Percentiles rank a stretch among this genome's conserved stretches.
Evolutionary conservation across 2,329 filamentous ascomycete genomes (phyloP).

Genomic region (Exophiala viscosa): DNA sequence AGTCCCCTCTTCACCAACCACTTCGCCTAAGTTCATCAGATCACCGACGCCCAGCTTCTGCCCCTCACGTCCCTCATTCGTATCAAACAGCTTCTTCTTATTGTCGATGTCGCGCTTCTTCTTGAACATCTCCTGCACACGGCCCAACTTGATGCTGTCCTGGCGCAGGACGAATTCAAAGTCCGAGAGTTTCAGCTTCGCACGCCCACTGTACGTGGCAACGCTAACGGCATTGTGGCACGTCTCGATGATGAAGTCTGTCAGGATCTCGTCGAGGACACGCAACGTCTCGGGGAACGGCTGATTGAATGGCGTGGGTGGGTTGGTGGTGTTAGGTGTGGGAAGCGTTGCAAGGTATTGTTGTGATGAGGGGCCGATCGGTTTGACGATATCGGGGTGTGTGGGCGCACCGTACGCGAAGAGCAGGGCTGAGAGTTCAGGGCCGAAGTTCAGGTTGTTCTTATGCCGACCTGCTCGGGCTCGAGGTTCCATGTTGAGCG

Average conservation of each 20-base stretch:
- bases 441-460: slow-evolving; percentile 73
- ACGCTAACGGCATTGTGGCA: slow-evolving; percentile 84
- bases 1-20: slow-evolving; percentile 29
- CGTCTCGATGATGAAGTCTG: slow-evolving; percentile 92
- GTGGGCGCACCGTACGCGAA: slow-evolving; percentile 45
- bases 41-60: slow-evolving; percentile 23
- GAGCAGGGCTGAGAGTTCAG: slow-evolving; percentile 60
- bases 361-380: slow-evolving; percentile 22
- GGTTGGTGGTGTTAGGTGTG: slow-evolving; percentile 23
- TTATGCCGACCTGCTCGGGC: slow-evolving; percentile 76
- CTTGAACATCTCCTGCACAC: slow-evolving; percentile 83
- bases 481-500: slow-evolving; percentile 63
- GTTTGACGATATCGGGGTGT: slow-evolving; percentile 29
- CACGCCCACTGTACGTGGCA: slow-evolving; percentile 79
- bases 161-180: slow-evolving; percentile 90
- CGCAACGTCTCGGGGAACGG: slow-evolving; percentile 80
- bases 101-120: slow-evolving; percentile 84
- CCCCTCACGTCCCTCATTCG: slow-evolving; percentile 22
- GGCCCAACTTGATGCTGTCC: slow-evolving; percentile 79
- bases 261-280: slow-evolving; percentile 89
- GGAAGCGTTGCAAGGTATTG: slow-evolving; percentile 18
- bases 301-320: slow-evolving; percentile 71
- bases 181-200: slow-evolving; percentile 98
- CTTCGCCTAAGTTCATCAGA: slow-evolving; percentile 26
- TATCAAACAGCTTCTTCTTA: slow-evolving; percentile 68